These are phyloP conservation scores for Angomonas deanei DNA, from an alignment of 208 protist genomes.

Conservation along the genomic window DNA sequence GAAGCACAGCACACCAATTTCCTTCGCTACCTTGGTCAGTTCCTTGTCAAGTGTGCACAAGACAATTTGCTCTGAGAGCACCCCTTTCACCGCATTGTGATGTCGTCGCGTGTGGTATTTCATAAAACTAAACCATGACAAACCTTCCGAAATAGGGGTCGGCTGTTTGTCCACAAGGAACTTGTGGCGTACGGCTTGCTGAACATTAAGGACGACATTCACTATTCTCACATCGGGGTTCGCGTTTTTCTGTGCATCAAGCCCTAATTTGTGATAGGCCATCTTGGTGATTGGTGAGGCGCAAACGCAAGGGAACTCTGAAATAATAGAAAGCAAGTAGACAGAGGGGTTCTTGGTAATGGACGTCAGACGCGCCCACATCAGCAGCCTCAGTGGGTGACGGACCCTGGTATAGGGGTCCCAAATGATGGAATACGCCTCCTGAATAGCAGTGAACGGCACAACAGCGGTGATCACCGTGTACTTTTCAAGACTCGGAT, in stretches of 20 bases:
- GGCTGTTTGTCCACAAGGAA: constrained; percentile 23
- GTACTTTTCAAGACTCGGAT: constrained; percentile 29
- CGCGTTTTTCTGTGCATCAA: constrained; percentile 17
- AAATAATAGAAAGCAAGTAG: constrained; percentile 43
- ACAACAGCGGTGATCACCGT: constrained; percentile 34
- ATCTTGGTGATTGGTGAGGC: constrained; percentile 52
- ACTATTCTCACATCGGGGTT: constrained; percentile 80
- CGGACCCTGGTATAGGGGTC: constrained; percentile 21
- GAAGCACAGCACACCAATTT: constrained; percentile 69
- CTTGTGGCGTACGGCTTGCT: constrained; percentile 47
- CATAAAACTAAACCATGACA: too few relatives aligned
- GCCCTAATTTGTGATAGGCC: constrained; percentile 60
- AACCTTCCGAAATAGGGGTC: too few relatives aligned
- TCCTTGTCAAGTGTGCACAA: too few relatives aligned
- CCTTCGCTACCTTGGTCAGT: constrained; percentile 41
- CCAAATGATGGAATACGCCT: constrained; percentile 69
- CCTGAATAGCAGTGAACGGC: constrained; percentile 74
- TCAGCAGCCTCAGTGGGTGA: constrained; percentile 29
- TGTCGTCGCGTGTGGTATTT: too few relatives aligned
- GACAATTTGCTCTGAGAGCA: too few relatives aligned
- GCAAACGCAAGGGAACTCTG: constrained; percentile 52
- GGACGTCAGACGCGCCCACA: constrained; percentile 65
- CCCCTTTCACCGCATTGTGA: too few relatives aligned
- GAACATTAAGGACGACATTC: constrained; percentile 66
- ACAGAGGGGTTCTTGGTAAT: constrained; percentile 46